Conservation (phyloP, 2,329 filamentous ascomycete genomes). For the Scedosporium aurantiacum region DNA sequence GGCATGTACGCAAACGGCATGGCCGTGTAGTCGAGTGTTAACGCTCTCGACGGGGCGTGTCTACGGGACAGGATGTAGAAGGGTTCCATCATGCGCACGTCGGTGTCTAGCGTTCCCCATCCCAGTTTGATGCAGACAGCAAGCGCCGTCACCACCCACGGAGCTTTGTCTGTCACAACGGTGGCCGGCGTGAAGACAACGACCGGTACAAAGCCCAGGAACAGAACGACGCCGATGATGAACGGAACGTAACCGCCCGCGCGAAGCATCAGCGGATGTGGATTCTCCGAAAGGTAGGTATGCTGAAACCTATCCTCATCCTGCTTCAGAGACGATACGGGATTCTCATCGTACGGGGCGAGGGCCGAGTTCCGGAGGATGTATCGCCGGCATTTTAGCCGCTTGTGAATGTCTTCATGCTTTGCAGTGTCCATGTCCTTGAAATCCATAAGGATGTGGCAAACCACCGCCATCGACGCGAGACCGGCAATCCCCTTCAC, state of each 20-base stretch:
- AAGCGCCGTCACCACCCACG: conserved; percentile 54
- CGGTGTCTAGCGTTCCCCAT: conserved; percentile 59
- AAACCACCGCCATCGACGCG: conserved; percentile 63
- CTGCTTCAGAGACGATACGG: conserved; percentile 15
- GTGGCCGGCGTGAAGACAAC: conserved; percentile 49
- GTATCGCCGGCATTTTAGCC: conserved; percentile 56
- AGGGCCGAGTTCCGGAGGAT: conserved; percentile 60
- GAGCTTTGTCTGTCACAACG: conserved; percentile 46
- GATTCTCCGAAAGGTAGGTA: conserved; percentile 43
- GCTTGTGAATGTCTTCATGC: conserved; percentile 55
- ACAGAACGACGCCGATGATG: conserved; percentile 43
- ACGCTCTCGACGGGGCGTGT: conserved; percentile 52
- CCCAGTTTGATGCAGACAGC: conserved; percentile 56
- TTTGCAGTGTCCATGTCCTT: conserved; percentile 58
- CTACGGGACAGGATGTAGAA: conserved; percentile 59
- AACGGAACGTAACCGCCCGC: conserved; percentile 49
- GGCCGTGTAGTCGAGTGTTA: conserved; percentile 63
- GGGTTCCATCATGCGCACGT: conserved; percentile 63
- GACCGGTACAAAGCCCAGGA: conserved; percentile 46
- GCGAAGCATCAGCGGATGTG: conserved; percentile 59
- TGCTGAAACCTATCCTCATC: conserved; percentile 37
- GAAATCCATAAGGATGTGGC: conserved; percentile 65
- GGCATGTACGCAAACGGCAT: conserved; percentile 58
- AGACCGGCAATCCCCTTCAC: conserved; percentile 64
- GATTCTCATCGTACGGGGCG: conserved; percentile 48